These are phyloP conservation scores for Tuber magnatum DNA, from an alignment of 495 filamentous ascomycete species.

Conservation along the genomic window DNA sequence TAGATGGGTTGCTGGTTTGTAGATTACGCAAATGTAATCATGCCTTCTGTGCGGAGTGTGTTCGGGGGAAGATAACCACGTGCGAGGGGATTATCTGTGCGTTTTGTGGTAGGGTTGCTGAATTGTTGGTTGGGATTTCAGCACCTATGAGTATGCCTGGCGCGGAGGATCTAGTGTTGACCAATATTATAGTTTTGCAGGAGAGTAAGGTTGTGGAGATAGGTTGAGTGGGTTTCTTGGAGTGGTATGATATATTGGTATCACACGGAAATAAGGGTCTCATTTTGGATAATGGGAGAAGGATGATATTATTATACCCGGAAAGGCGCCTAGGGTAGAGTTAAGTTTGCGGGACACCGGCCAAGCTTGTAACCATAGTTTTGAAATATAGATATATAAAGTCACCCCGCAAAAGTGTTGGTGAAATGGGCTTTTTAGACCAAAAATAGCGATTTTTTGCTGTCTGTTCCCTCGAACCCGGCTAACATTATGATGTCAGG, in stretches of 20 bases:
- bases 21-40: conserved; percentile 25
- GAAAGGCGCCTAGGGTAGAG: too few species aligned
- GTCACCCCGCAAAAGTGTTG: too few species aligned
- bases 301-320: too few species aligned
- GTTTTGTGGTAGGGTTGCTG: background rate
- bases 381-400: too few species aligned
- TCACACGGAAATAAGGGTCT: background rate
- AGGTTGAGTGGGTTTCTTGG: conserved; percentile 11
- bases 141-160: conserved; percentile 28
- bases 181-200: conserved; percentile 22
- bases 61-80: background rate
- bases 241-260: background rate
- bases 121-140: conserved; percentile 18
- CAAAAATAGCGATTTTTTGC: too few species aligned
- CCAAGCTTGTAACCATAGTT: too few species aligned
- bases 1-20: background rate
- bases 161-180: conserved; percentile 7
- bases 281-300: background rate
- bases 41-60: conserved; percentile 21
- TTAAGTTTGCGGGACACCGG: too few species aligned
- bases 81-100: background rate
- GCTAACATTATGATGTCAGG: too few species aligned
- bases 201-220: conserved; percentile 13
- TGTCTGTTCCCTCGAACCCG: too few species aligned
- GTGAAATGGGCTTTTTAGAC: too few species aligned